These are phyloP conservation scores for Wickerhamiella occidentalis DNA, from an alignment of 805 yeast genomes.

Conservation along the genomic window DNA sequence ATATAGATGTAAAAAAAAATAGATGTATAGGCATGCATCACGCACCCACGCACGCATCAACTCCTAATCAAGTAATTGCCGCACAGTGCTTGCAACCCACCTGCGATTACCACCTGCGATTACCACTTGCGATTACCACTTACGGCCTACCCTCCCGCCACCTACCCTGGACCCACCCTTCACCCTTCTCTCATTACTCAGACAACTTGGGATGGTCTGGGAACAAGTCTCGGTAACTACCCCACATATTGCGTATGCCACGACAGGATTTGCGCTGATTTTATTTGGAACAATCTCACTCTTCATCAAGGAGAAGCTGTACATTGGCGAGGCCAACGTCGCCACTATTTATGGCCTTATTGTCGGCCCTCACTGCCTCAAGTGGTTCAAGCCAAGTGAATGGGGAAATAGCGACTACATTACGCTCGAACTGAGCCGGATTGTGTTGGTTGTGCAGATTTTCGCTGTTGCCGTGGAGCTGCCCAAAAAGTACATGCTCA, in stretches of 20 bases:
- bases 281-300: conserved; percentile 71
- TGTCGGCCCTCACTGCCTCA: conserved; percentile 74
- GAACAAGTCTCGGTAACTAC: conserved; percentile 34
- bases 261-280: conserved; percentile 71
- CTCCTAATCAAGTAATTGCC: too few relatives aligned
- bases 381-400: conserved; percentile 68
- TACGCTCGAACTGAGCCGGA: conserved; percentile 71
- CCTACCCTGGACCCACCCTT: too few relatives aligned
- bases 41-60: too few relatives aligned
- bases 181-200: too few relatives aligned
- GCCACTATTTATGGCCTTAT: conserved; percentile 78
- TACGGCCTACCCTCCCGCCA: too few relatives aligned
- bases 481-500: conserved; percentile 77
- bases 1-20: too few relatives aligned
- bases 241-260: conserved; percentile 80
- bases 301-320: conserved; percentile 68
- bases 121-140: too few relatives aligned
- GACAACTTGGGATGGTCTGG: conserved; percentile 23
- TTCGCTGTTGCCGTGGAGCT: conserved; percentile 91
- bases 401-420: conserved; percentile 83
- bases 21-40: too few relatives aligned
- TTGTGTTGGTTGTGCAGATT: conserved; percentile 75
- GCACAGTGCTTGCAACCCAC: too few relatives aligned
- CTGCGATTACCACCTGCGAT: too few relatives aligned
- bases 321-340: conserved; percentile 84